phyloP scores from a whole-genome alignment of 2,329 filamentous ascomycete species.

The Phialophora chinensis region DNA sequence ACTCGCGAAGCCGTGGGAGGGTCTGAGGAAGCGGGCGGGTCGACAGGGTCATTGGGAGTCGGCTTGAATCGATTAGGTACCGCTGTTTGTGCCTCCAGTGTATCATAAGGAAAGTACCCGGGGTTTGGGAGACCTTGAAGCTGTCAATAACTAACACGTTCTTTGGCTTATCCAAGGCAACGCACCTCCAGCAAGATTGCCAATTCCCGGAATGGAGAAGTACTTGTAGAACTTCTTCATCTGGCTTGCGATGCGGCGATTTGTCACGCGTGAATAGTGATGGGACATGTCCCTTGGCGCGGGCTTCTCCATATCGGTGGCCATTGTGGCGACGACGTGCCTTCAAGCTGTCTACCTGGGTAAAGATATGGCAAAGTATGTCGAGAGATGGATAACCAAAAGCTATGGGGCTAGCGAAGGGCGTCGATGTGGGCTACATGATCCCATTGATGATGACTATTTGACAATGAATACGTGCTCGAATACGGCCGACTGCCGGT shows the following conservation, averaged over 20 bases:
- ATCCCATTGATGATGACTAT: slow-evolving; percentile 20
- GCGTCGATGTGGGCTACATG: not conserved
- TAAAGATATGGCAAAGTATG: not conserved
- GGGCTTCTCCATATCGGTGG: slow-evolving; percentile 45
- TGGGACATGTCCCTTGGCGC: slow-evolving; percentile 77
- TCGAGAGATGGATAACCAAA: not conserved
- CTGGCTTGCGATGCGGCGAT: slow-evolving; percentile 66
- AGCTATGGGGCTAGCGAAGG: slow-evolving; percentile 1
- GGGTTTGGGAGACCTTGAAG: slow-evolving; percentile 75
- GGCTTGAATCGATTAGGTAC: slow-evolving; percentile 75
- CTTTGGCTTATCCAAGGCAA: slow-evolving; percentile 5
- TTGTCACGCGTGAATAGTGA: slow-evolving; percentile 74
- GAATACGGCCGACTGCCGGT: slow-evolving; percentile 16
- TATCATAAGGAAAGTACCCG: slow-evolving; percentile 87
- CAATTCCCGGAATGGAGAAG: slow-evolving; percentile 69
- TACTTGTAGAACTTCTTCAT: slow-evolving; percentile 89
- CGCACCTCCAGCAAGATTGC: slow-evolving; percentile 65
- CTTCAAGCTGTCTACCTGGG: not conserved
- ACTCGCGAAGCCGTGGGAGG: slow-evolving; percentile 59
- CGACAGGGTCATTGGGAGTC: slow-evolving; percentile 66
- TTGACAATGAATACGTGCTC: slow-evolving; percentile 7
- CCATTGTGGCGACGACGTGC: slow-evolving; percentile 22
- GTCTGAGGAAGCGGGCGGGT: slow-evolving; percentile 51
- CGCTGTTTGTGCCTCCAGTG: slow-evolving; percentile 80
- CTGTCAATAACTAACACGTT: slow-evolving; percentile 2